Conservation (phyloP, 768 basidiomycete species). For the Fomitopsis serialis region DNA sequence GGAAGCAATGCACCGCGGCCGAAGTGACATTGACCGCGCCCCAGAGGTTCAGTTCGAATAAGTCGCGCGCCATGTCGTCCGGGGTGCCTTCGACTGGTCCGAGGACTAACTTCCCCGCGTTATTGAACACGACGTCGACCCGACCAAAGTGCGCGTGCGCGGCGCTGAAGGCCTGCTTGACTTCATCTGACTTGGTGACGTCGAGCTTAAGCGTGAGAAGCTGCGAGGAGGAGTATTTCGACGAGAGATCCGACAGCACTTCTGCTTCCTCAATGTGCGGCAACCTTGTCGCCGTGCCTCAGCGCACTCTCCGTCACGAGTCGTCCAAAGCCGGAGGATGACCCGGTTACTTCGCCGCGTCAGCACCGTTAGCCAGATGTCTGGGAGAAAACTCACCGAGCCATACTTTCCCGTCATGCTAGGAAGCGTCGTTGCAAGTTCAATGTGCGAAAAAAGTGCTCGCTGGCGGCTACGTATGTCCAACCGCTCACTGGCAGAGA, state of each 20-base stretch:
- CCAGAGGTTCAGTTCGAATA: slow-evolving; percentile 33
- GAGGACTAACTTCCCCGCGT: slow-evolving; percentile 29
- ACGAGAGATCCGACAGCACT: slow-evolving; percentile 24
- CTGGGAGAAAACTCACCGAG: not conserved
- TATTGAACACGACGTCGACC: slow-evolving; percentile 42
- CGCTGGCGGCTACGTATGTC: too few relatives aligned
- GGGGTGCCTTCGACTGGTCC: slow-evolving; percentile 33
- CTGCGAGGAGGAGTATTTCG: slow-evolving; percentile 23
- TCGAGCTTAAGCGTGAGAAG: slow-evolving; percentile 37
- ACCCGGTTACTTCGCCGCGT: slow-evolving; percentile 31
- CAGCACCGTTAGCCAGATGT: not conserved
- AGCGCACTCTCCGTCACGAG: slow-evolving; percentile 29
- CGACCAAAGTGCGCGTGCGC: slow-evolving; percentile 33
- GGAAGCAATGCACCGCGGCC: slow-evolving; percentile 24
- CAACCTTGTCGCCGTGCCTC: slow-evolving; percentile 32
- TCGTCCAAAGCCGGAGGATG: slow-evolving; percentile 35
- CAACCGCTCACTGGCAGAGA: too few relatives aligned
- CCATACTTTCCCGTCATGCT: not conserved
- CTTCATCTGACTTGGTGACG: slow-evolving; percentile 27
- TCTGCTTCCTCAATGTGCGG: slow-evolving; percentile 38
- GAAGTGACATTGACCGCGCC: slow-evolving; percentile 11
- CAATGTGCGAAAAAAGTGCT: too few relatives aligned
- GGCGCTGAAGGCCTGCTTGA: slow-evolving; percentile 29
- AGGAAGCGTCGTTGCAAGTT: too few relatives aligned
- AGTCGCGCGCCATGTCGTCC: slow-evolving; percentile 22